phyloP scores from a whole-genome alignment of 2,329 filamentous ascomycete species.

The Aurifilum marmelostoma region DNA sequence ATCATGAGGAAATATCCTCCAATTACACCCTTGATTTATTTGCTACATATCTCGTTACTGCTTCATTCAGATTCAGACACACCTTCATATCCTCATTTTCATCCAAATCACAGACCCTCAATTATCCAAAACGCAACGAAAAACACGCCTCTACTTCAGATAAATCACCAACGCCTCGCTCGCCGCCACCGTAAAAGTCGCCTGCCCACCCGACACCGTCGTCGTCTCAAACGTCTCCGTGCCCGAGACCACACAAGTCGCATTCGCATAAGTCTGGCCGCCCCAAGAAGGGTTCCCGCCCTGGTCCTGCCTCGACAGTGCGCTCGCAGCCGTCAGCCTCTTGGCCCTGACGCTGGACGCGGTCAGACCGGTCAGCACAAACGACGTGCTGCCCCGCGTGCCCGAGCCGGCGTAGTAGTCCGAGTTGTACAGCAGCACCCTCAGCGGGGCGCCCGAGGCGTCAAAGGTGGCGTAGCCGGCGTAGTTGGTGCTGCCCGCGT shows the following conservation, averaged over 20 bases:
- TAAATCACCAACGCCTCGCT: conserved; percentile 54
- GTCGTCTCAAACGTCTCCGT: conserved; percentile 43
- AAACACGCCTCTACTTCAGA: conserved; percentile 36
- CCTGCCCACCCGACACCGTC: conserved; percentile 41
- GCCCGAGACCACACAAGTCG: conserved; percentile 48
- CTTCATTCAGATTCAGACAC: too few species aligned
- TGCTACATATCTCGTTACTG: too few species aligned
- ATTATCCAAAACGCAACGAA: too few species aligned
- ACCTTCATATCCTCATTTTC: too few species aligned
- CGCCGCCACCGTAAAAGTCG: conserved; percentile 46
- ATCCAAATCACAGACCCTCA: too few species aligned
- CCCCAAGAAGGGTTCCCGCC: conserved; percentile 48
- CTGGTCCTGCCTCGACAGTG: conserved; percentile 48
- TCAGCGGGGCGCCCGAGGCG: conserved; percentile 40
- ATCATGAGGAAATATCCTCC: too few species aligned
- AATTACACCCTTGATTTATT: too few species aligned
- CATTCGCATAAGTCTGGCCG: conserved; percentile 50
- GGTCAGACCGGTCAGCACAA: conserved; percentile 47
- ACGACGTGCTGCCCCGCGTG: conserved; percentile 42
- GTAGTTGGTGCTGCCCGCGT: conserved; percentile 46
- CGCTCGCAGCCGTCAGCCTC: conserved; percentile 49
- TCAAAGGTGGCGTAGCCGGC: conserved; percentile 52
- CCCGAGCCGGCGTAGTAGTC: conserved; percentile 45
- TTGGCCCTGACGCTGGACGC: conserved; percentile 43
- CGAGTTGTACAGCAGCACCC: conserved; percentile 50